A percentile compares a stretch with the other conserved stretches of the same genome.
These are phyloP conservation scores for Penicillium palitans DNA, from an alignment of 2,329 filamentous ascomycete genomes.

Conservation along the genomic window DNA sequence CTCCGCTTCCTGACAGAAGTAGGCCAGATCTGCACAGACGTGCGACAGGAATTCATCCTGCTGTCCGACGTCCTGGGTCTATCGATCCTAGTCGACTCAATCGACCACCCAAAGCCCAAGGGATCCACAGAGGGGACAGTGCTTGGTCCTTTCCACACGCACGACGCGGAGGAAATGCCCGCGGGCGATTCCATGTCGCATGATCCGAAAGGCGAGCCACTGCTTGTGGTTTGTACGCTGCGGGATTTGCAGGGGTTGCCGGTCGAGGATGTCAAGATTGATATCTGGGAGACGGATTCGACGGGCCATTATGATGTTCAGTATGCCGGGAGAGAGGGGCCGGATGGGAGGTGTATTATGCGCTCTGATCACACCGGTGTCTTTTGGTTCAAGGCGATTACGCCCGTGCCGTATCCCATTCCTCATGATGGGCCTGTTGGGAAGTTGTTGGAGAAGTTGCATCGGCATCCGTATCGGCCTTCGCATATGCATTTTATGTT, in stretches of 20 bases:
- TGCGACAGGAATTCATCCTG: conserved; percentile 80
- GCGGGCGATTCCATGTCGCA: conserved; percentile 65
- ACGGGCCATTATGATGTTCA: conserved; percentile 83
- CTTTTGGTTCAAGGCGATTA: conserved; percentile 85
- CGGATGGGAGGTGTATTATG: conserved; percentile 73
- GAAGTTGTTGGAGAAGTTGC: conserved; percentile 63
- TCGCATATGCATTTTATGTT: conserved; percentile 90
- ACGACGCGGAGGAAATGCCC: conserved; percentile 62
- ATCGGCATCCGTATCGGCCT: conserved; percentile 75
- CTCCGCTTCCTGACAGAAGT: conserved; percentile 70
- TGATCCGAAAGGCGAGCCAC: conserved; percentile 67
- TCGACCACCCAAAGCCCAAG: conserved; percentile 77
- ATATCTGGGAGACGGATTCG: conserved; percentile 83
- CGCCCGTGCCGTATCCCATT: conserved; percentile 82
- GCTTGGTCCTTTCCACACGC: conserved; percentile 79
- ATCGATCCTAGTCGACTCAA: conserved; percentile 75
- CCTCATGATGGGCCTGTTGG: conserved; percentile 83
- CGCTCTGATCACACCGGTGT: conserved; percentile 67
- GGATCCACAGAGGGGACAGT: conserved; percentile 74
- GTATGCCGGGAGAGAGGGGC: conserved; percentile 61
- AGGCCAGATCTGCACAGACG: conserved; percentile 72
- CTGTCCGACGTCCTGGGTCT: conserved; percentile 78
- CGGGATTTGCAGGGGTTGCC: conserved; percentile 65
- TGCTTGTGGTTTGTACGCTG: conserved; percentile 72
- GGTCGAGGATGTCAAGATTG: conserved; percentile 66